phyloP scores from a whole-genome alignment of 768 basidiomycete species.

The Russula olivacea region DNA sequence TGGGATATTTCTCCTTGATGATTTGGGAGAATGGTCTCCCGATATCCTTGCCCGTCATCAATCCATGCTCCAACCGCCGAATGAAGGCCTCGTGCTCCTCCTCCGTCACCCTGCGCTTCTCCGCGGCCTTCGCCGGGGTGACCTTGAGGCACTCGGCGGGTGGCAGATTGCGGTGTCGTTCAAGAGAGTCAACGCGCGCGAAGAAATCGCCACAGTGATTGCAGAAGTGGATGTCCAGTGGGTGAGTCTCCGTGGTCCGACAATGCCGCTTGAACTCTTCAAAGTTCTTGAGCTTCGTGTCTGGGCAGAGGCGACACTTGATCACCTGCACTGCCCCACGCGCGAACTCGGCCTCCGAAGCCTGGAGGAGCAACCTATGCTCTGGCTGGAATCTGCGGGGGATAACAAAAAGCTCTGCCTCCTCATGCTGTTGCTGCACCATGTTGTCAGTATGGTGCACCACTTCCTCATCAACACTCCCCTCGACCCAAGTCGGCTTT shows the following conservation, averaged over 20 bases:
- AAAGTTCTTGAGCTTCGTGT: background rate
- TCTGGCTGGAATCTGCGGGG: background rate
- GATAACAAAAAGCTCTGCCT: background rate
- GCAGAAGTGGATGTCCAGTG: background rate
- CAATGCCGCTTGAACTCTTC: background rate
- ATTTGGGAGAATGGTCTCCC: background rate
- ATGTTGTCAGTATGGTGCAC: background rate
- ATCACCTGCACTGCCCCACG: background rate
- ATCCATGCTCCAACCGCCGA: no score
- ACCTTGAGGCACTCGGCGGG: background rate
- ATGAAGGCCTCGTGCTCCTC: background rate
- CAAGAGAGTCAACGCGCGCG: background rate
- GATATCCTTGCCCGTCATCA: background rate
- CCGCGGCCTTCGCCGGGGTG: no score
- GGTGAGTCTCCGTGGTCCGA: background rate
- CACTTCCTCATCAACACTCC: background rate
- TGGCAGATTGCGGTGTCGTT: background rate
- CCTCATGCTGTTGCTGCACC: no score
- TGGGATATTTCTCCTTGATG: background rate
- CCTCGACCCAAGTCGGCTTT: no score
- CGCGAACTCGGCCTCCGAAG: background rate
- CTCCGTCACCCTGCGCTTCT: background rate
- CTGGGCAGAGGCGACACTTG: slow-evolving; percentile 1
- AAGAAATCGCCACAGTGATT: slow-evolving; percentile 1
- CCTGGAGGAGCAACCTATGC: background rate